Conservation (phyloP, 768 basidiomycete genomes). For the Xanthoconium stramineum region DNA sequence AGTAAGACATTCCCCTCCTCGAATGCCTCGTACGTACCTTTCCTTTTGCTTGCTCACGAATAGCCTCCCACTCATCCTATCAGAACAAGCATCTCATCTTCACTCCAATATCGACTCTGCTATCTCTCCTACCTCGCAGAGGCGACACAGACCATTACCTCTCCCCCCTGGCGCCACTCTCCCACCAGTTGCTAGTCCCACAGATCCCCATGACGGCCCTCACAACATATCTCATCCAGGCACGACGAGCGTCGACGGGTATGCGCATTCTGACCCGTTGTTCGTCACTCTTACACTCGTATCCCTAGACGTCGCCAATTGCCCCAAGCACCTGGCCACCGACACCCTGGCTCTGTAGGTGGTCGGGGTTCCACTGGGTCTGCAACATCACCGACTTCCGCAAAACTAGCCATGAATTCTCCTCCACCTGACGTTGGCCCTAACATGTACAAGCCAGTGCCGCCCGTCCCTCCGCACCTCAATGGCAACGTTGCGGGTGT, state of each 20-base stretch:
- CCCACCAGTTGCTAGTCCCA: conserved; percentile 10
- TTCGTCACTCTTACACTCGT: neutral
- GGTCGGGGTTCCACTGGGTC: conserved; percentile 25
- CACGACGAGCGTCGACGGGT: conserved; percentile 27
- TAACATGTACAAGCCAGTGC: conserved; percentile 32
- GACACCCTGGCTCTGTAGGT: conserved; percentile 8
- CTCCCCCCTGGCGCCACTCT: conserved; percentile 23
- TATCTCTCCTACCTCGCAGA: conserved; percentile 30
- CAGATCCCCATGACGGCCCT: conserved; percentile 17
- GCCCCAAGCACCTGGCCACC: conserved; percentile 24
- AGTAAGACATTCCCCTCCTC: conserved; percentile 19
- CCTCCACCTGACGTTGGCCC: conserved; percentile 17
- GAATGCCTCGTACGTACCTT: conserved; percentile 19
- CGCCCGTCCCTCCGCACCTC: conserved; percentile 21
- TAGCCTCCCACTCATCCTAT: neutral
- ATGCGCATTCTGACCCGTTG: neutral
- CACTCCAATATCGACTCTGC: conserved; percentile 20
- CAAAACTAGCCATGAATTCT: conserved; percentile 10
- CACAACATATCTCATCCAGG: conserved; percentile 24
- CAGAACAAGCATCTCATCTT: conserved; percentile 14
- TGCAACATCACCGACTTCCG: conserved; percentile 15
- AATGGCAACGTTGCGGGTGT: conserved; percentile 7
- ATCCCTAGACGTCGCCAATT: conserved; percentile 28
- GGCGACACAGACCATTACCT: conserved; percentile 28
- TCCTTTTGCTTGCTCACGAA: neutral